Evolutionary conservation across 495 filamentous ascomycete species (phyloP).

Genomic region (Xylaria venustula): DNA sequence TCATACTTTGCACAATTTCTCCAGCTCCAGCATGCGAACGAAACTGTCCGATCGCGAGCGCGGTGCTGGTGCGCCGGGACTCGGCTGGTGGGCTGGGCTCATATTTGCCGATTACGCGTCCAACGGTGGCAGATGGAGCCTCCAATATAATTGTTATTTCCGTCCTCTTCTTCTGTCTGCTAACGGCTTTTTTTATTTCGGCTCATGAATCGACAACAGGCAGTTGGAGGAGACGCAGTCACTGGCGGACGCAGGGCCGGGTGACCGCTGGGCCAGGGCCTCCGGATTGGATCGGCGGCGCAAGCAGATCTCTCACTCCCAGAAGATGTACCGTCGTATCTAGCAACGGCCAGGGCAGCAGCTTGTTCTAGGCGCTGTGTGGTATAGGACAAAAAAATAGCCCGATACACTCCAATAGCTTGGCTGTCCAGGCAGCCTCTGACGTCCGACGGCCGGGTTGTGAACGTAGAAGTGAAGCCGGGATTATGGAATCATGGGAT

Average conservation of each 20-base stretch:
- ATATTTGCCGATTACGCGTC: slow-evolving; percentile 38
- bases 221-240: slow-evolving; percentile 8
- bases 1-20: slow-evolving; percentile 53
- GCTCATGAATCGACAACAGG: slow-evolving; percentile 7
- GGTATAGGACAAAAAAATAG: slow-evolving; percentile 13
- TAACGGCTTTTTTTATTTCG: background rate
- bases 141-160: slow-evolving; percentile 15
- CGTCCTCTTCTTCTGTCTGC: background rate
- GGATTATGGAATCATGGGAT: background rate
- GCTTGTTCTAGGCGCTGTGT: slow-evolving; percentile 2
- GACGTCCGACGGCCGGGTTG: slow-evolving; percentile 8
- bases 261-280: slow-evolving; percentile 12
- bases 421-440: background rate
- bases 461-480: background rate
- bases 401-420: slow-evolving; percentile 10
- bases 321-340: slow-evolving; percentile 15
- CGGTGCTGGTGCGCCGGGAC: slow-evolving; percentile 25
- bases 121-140: slow-evolving; percentile 10
- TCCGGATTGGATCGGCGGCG: slow-evolving; percentile 11
- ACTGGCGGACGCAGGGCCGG: slow-evolving; percentile 17
- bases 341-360: slow-evolving; percentile 6
- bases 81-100: slow-evolving; percentile 29
- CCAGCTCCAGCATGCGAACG: slow-evolving; percentile 51
- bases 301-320: background rate
- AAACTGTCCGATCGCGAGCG: slow-evolving; percentile 41